Conservation (phyloP, 345 rosid genomes). For the Carallia brachiata region DNA sequence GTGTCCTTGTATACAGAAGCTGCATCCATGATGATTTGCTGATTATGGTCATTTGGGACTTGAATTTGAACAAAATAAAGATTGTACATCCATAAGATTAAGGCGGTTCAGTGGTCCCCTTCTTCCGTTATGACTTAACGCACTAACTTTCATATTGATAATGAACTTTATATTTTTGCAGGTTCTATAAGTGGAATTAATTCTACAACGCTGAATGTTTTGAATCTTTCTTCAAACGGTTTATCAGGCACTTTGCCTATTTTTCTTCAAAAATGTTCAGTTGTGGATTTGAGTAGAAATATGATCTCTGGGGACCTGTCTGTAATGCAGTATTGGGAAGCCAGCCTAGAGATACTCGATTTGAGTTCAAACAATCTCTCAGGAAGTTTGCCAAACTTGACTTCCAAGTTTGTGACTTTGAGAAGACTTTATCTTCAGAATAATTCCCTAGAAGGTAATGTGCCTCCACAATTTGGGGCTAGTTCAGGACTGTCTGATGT, state of each 20-base stretch:
- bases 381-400: conserved; percentile 66
- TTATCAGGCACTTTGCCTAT: conserved; percentile 71
- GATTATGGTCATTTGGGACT: too few species aligned
- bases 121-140: not conserved
- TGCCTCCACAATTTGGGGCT: conserved; percentile 57
- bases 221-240: conserved; percentile 76
- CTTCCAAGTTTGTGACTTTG: conserved; percentile 51
- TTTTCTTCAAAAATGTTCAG: conserved; percentile 37
- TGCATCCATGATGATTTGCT: too few species aligned
- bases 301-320: conserved; percentile 60
- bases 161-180: conserved; percentile 27
- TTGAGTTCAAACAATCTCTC: conserved; percentile 77
- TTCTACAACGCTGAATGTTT: conserved; percentile 55
- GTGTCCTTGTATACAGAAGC: too few species aligned
- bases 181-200: conserved; percentile 59
- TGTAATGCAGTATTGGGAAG: conserved; percentile 61
- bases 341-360: conserved; percentile 63
- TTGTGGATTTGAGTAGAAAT: conserved; percentile 75
- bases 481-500: conserved; percentile 46
- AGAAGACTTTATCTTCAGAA: conserved; percentile 53
- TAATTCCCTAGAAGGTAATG: conserved; percentile 58
- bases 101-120: not conserved
- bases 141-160: conserved; percentile 6
- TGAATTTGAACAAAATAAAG: too few species aligned
- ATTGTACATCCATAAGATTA: too few species aligned